Evolutionary conservation across 2,329 filamentous ascomycete species (phyloP), one percentile per base, ranked within the genome.

Genomic region (Magnaporthiopsis poae): DNA sequence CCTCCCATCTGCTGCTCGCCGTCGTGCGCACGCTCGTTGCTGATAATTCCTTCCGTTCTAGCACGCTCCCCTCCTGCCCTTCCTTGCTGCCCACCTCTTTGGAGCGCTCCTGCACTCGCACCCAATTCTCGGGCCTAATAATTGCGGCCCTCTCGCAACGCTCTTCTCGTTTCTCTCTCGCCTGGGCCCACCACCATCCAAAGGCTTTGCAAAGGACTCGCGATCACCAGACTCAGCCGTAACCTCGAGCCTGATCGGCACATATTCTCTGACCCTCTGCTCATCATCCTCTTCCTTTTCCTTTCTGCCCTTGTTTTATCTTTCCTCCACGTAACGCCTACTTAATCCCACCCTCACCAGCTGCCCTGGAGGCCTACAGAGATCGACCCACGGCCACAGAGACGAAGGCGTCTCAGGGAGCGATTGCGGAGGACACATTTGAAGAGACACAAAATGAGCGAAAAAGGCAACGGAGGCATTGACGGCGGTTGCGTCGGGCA

Each of bases 401-500:
- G 39, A 52, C 46, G 46, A 56, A 21, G 9, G 46, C 21, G 11
- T 56, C 31, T 31, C 46, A 25, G 21, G 46, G 46, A 56, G 8
- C 46, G 46, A 56, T 56, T 21, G 39, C 39, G 21, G 46, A 56
- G 46, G 46, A 56, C 46, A 56, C 21, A n/a, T 31, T 59, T 15
- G 9, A 29, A 64, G 15, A 21, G 25, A 31, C 5, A 36, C 5
- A 80, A 78, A 72, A 77, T 80, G 74, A 77, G 76, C 69, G 80
- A 84, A 69, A 81, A 84, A 74, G 79, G 79, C 65, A 77, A 80
- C 67, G 79, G 79, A 65, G 74, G 76, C 63, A 70, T 76, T 61
- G 75, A 77, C 65, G 76, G 76, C 73, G 74, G 72, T 65, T 71
- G 74, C 70, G 73, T 77, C 68, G 70, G 78, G 73, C 68, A 79